Percentiles rank a stretch among this genome's conserved stretches.
These are phyloP conservation scores for Magnolia kwangsiensis DNA, from an alignment of 164 flowering plant genomes.

Conservation along the genomic window DNA sequence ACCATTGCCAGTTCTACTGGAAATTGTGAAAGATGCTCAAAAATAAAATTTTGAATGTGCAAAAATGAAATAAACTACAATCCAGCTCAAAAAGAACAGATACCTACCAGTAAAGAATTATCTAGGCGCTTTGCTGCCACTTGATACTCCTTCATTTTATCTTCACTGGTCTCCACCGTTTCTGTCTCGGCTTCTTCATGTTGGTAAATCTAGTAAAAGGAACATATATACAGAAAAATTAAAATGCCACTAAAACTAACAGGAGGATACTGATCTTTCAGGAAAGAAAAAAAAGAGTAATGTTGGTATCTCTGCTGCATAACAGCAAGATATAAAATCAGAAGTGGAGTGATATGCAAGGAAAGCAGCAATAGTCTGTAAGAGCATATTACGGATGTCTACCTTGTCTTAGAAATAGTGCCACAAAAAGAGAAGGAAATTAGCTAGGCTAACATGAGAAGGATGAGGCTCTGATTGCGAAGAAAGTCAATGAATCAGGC, in stretches of 20 bases:
- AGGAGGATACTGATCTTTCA: too few relatives aligned
- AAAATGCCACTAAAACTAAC: neutral
- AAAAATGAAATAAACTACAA: neutral
- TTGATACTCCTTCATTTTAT: conserved; percentile 65
- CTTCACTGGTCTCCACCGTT: conserved; percentile 50
- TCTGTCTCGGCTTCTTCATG: conserved; percentile 67
- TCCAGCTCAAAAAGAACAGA: neutral
- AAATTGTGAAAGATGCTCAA: neutral
- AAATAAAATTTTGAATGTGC: neutral
- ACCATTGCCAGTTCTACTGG: neutral
- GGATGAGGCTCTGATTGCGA: too few relatives aligned
- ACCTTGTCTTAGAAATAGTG: too few relatives aligned
- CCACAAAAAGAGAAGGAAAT: too few relatives aligned
- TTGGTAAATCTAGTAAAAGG: conserved; percentile 51
- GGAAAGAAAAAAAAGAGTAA: too few relatives aligned
- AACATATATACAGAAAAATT: neutral
- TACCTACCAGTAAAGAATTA: conserved; percentile 57
- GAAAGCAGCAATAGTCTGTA: too few relatives aligned
- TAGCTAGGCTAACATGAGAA: too few relatives aligned
- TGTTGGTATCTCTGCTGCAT: too few relatives aligned
- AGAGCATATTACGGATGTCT: too few relatives aligned
- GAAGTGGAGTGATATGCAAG: too few relatives aligned
- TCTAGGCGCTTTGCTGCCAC: conserved; percentile 75
- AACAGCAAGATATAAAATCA: too few relatives aligned
- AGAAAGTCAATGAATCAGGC: too few relatives aligned